A percentile compares a stretch with the other conserved stretches of the same genome.
Conservation (phyloP, 2,329 filamentous ascomycete genomes). For the Trichoderma cornu-damae region DNA sequence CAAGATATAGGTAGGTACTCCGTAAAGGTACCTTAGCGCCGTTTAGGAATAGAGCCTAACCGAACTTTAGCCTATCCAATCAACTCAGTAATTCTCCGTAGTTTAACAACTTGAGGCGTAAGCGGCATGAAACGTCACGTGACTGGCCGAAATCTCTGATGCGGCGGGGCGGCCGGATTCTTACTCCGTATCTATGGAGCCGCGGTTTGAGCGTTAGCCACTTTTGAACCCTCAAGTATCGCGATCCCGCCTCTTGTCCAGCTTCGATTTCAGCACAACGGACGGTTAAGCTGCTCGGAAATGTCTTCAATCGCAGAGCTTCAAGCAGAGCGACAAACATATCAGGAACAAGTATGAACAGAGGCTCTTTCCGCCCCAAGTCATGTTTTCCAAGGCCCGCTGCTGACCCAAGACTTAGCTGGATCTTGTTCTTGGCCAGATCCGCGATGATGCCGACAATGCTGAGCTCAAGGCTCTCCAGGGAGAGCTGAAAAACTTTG, state of each 20-base stretch:
- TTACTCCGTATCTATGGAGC: background rate
- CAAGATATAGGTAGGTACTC: no score
- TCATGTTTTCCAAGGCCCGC: background rate
- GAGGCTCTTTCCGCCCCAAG: background rate
- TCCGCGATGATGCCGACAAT: conserved; percentile 77
- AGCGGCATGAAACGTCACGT: background rate
- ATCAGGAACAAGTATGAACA: conserved; percentile 51
- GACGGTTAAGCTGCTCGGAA: no score
- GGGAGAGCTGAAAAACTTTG: conserved; percentile 74
- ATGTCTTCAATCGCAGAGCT: conserved; percentile 38
- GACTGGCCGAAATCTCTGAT: background rate
- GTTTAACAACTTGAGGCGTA: background rate
- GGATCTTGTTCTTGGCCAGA: conserved; percentile 68
- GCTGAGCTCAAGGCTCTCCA: conserved; percentile 71
- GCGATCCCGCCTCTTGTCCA: background rate
- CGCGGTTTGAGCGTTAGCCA: conserved; percentile 1
- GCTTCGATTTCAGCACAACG: background rate
- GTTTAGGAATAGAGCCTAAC: no score
- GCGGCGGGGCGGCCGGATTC: background rate
- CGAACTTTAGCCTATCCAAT: no score
- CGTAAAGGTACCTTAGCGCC: no score
- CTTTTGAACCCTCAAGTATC: background rate
- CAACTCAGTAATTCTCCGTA: no score
- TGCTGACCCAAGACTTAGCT: conserved; percentile 49
- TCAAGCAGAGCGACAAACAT: conserved; percentile 50